Conservation (phyloP, 73 alveolate species). For the Uronychia binucleata region DNA sequence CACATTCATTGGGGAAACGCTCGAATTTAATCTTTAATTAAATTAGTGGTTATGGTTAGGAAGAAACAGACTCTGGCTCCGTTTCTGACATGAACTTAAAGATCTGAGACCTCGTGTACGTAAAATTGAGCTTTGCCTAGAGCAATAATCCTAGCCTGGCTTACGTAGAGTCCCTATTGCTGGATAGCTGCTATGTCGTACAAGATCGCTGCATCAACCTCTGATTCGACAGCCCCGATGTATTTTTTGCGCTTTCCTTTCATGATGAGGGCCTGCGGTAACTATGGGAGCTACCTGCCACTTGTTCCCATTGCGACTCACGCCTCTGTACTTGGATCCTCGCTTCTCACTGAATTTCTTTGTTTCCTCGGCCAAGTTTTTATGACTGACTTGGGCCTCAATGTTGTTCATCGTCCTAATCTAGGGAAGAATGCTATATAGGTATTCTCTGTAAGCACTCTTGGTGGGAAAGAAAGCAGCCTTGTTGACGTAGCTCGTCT, state of each 20-base stretch:
- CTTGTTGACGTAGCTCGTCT: no score
- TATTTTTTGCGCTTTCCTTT: conserved; percentile 41
- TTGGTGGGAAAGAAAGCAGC: neutral
- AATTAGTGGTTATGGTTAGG: neutral
- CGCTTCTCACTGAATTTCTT: conserved; percentile 10
- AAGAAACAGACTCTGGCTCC: neutral
- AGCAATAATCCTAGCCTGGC: neutral
- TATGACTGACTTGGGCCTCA: neutral
- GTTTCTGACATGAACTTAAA: neutral
- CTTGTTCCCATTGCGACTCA: conserved; percentile 61
- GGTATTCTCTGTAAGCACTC: neutral
- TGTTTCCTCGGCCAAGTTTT: neutral
- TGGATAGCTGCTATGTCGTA: conserved; percentile 13
- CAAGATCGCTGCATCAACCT: conserved; percentile 22
- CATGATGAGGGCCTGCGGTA: conserved; percentile 14
- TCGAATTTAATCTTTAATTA: neutral
- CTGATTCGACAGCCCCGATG: conserved; percentile 36
- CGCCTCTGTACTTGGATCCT: conserved; percentile 65
- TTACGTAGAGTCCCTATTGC: neutral
- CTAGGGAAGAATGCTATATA: neutral
- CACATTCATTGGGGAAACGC: neutral
- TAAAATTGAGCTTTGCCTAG: neutral
- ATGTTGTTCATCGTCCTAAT: neutral
- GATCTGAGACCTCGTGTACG: neutral
- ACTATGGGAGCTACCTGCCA: conserved; percentile 59